These are phyloP conservation scores for Hamigera avellanea DNA, from an alignment of 495 filamentous ascomycete genomes.

Conservation along the genomic window DNA sequence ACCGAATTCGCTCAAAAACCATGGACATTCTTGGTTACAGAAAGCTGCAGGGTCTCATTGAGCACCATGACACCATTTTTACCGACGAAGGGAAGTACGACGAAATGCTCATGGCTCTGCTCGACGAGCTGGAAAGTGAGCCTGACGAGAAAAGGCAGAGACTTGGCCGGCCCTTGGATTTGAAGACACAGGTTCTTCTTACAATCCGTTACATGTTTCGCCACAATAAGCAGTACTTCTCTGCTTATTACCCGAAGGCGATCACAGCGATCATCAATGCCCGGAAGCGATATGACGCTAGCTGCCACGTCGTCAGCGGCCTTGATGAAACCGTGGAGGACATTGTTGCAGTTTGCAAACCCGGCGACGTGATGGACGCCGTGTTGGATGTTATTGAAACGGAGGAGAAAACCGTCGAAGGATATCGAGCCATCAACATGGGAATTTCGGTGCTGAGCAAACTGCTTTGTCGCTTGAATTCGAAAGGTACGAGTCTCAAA, in stretches of 20 bases:
- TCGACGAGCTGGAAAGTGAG: slow-evolving; percentile 61
- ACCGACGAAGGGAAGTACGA: slow-evolving; percentile 48
- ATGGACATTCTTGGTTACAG: slow-evolving; percentile 85
- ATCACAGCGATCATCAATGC: slow-evolving; percentile 58
- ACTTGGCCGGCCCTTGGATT: slow-evolving; percentile 48
- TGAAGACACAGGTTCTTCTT: slow-evolving; percentile 73
- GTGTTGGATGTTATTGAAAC: slow-evolving; percentile 36
- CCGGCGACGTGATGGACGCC: slow-evolving; percentile 35
- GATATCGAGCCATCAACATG: slow-evolving; percentile 35
- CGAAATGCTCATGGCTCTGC: slow-evolving; percentile 57
- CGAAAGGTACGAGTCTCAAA: slow-evolving; percentile 10
- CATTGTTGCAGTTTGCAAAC: slow-evolving; percentile 35
- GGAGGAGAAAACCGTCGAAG: slow-evolving; percentile 15
- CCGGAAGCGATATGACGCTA: slow-evolving; percentile 40
- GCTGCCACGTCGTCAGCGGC: slow-evolving; percentile 44
- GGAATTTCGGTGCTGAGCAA: slow-evolving; percentile 47
- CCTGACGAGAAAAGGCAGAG: slow-evolving; percentile 21
- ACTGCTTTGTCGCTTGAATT: slow-evolving; percentile 15
- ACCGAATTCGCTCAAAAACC: slow-evolving; percentile 53
- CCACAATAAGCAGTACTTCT: slow-evolving; percentile 51
- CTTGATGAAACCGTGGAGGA: slow-evolving; percentile 47
- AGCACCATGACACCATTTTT: slow-evolving; percentile 51
- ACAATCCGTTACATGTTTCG: slow-evolving; percentile 70
- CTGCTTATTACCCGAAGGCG: slow-evolving; percentile 50
- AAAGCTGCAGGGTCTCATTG: slow-evolving; percentile 71